Evolutionary conservation across 2,329 filamentous ascomycete species (phyloP).

Genomic region (Alternaria viburni): DNA sequence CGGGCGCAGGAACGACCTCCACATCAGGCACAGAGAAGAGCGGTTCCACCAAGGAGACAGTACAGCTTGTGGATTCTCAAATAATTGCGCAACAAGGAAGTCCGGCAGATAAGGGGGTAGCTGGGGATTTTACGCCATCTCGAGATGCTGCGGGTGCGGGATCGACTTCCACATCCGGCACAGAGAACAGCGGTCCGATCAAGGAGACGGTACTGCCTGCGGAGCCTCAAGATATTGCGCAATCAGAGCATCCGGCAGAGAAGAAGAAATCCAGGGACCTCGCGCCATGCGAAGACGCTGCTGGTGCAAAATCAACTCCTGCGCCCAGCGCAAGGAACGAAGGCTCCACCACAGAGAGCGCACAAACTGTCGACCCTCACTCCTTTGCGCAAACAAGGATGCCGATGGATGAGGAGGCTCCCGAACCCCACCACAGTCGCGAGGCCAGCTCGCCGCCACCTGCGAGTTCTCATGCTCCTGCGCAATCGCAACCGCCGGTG

Average conservation of each 20-base stretch:
- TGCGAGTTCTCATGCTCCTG: background rate
- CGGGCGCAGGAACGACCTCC: background rate
- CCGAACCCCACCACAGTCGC: background rate
- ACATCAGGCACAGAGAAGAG: background rate
- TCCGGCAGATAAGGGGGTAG: background rate
- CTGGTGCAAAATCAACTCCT: background rate
- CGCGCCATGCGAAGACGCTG: background rate
- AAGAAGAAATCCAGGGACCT: background rate
- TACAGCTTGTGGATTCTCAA: background rate
- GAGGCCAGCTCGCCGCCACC: background rate
- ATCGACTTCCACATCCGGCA: background rate
- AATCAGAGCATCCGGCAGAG: background rate
- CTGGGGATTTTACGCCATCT: background rate
- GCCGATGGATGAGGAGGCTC: background rate
- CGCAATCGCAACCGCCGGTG: background rate
- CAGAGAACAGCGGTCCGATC: background rate
- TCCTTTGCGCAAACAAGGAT: background rate
- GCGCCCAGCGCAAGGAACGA: background rate
- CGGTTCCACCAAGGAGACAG: background rate
- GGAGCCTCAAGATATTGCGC: background rate
- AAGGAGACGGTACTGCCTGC: background rate
- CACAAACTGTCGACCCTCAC: background rate
- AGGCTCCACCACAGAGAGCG: background rate
- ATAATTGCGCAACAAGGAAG: background rate
- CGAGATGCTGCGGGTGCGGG: background rate